Conservation (phyloP, 2,329 filamentous ascomycete genomes). For the Metarhizium guizhouense region DNA sequence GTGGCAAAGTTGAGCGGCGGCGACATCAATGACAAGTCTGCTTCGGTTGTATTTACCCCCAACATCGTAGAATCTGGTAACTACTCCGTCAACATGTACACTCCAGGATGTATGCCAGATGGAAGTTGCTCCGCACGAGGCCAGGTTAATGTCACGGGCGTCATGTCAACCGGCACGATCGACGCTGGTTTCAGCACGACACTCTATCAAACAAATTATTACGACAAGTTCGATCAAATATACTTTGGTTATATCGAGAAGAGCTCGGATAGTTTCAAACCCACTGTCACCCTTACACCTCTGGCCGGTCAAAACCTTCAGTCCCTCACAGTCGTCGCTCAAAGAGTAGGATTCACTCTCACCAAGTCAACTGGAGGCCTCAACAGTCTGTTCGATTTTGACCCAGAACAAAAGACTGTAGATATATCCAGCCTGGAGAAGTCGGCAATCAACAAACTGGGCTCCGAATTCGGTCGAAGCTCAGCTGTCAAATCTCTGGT, state of each 20-base stretch:
- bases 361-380: slow-evolving; percentile 68
- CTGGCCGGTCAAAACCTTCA: slow-evolving; percentile 51
- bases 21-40: slow-evolving; percentile 46
- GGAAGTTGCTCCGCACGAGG: slow-evolving; percentile 68
- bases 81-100: slow-evolving; percentile 86
- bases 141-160: slow-evolving; percentile 70
- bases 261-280: slow-evolving; percentile 62
- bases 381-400: slow-evolving; percentile 85
- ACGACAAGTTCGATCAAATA: slow-evolving; percentile 92
- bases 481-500: slow-evolving; percentile 66
- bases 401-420: slow-evolving; percentile 48
- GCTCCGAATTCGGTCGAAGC: slow-evolving; percentile 54
- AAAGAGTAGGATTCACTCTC: slow-evolving; percentile 70
- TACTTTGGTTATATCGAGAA: slow-evolving; percentile 80
- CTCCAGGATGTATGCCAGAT: slow-evolving; percentile 80
- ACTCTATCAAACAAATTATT: slow-evolving; percentile 86
- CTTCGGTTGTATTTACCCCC: slow-evolving; percentile 69
- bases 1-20: slow-evolving; percentile 52
- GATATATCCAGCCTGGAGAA: slow-evolving; percentile 54
- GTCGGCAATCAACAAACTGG: slow-evolving; percentile 70
- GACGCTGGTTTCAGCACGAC: slow-evolving; percentile 45
- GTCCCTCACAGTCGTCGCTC: slow-evolving; percentile 75
- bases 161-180: slow-evolving; percentile 46
- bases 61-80: slow-evolving; percentile 84
- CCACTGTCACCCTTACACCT: slow-evolving; percentile 70